Base-by-base conservation (phyloP, 352 stramenopile species). In the Phytophthora colocasiae region DNA sequence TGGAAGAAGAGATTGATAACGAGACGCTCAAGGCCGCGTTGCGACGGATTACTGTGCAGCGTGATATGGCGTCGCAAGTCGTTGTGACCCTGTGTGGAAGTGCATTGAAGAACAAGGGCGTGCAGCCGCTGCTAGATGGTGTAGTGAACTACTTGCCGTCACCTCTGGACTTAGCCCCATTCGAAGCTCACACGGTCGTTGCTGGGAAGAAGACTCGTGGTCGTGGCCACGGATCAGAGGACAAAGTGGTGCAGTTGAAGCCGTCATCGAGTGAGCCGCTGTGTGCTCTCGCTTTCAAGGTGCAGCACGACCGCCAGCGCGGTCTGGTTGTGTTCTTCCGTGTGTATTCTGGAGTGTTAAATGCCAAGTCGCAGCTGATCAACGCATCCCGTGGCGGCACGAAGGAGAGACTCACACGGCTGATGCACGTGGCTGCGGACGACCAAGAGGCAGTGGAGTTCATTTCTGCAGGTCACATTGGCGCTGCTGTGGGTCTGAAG, bases 121-220 rank as follows among this genome's bases (percentile, higher is more conserved):
- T 99, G 38, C 98, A 99, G 76, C 88, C 97, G 36, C 86, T 99
- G 29, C 81, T 99, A 15, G 97, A 99, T 74, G 98, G 96, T 26
- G 96, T 99, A 6, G 69, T 99, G 27, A 88, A 98, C 66, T 99
- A 99, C 79, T 75, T 99, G 70, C 97, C 97, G 64, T 98, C 95
- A 11, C 97, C 97, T 9, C 32, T 96, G 14, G 97, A 99, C 38
- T 61, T 90, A 15, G 85, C 80, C 32, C 81, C 81, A 10, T 94
- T 89, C 51, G 79, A 87, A 60, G 77, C 81, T 22, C 79, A 87
- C 12, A 58, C 75, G 2, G 64, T 88, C 29, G 65, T 65, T 27
- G 40, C 36, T 12, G 52, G 43, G 32, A 90, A 85, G 45, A 89
- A 84, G 34, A 55, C 51, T 54, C 53, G 68, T 38, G 55, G 45